Base-by-base conservation (phyloP, 169 alveolate genomes). In the Plasmodium ovale region DNA sequence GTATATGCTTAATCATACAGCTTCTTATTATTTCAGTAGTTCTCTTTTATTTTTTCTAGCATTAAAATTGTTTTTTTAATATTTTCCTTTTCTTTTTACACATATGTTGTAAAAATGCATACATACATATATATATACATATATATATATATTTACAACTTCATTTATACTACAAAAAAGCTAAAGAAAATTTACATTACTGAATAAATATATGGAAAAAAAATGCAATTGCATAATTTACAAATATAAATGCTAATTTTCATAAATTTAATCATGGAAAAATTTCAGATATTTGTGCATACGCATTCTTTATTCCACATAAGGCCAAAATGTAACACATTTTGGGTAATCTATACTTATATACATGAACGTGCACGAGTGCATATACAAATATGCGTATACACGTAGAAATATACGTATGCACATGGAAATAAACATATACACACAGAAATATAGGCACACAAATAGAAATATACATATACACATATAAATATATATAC, bases 81-180 rank as follows among this genome's bases (percentile, higher is more conserved):
- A 25, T 67, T 19, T 14, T 44, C n/a, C n/a, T n/a, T n/a, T n/a
- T n/a, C n/a, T n/a, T n/a, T n/a, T n/a, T n/a, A n/a, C n/a, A n/a
- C n/a, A n/a, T n/a, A n/a, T n/a, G n/a, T n/a, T n/a, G n/a, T n/a
- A n/a, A n/a, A n/a, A n/a, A 67, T 39, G 54, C 60, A 9, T 29
- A 49, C 74, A 21, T 14, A 12, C 37, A 21, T 47, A 27, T 65
- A 65, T 65, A 47, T 27, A 65, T 65, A 39, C 25, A 65, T 65
- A 19, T 49, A 39, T 64, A 64, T 16, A 25, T 64, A 33, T 4
- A 65, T 65, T 16, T 65, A 35, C 60, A 44, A 47, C 12, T 47
- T 47, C 56, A 47, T 47, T n/a, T 47, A 47, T 21, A 47, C 56
- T 47, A 47, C 56, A 47, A 47, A 14, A 47, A 6, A 47, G 16